phyloP scores from a whole-genome alignment of 2,329 filamentous ascomycete genomes.

The Fusarium bulbicola region DNA sequence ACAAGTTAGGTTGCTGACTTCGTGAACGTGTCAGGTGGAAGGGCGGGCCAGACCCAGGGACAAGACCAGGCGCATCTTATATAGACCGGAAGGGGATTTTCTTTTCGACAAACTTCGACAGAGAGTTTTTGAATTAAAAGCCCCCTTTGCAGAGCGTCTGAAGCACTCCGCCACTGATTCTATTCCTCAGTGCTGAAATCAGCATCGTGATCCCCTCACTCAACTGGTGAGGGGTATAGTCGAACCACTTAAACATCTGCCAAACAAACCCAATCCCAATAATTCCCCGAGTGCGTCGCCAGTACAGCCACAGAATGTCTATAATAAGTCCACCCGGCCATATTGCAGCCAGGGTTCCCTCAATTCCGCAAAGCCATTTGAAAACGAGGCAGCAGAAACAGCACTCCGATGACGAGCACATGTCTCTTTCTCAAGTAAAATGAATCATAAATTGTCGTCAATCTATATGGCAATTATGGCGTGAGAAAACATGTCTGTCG shows the following conservation, averaged over 20 bases:
- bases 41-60: background rate
- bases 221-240: background rate
- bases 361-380: background rate
- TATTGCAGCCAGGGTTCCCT: background rate
- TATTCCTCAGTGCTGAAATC: background rate
- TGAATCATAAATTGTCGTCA: conserved; percentile 16
- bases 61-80: background rate
- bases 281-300: background rate
- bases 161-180: background rate
- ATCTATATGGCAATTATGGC: conserved; percentile 23
- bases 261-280: background rate
- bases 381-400: background rate
- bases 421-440: background rate
- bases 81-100: background rate
- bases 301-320: background rate
- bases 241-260: background rate
- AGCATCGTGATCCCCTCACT: background rate
- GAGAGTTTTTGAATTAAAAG: background rate
- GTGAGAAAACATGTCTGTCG: conserved; percentile 19
- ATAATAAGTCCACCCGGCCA: background rate
- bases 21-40: background rate
- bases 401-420: background rate
- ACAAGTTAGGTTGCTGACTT: background rate
- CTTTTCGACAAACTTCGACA: background rate
- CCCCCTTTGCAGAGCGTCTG: background rate